phyloP scores from a whole-genome alignment of 768 basidiomycete genomes.

The Tulasnella sp. region DNA sequence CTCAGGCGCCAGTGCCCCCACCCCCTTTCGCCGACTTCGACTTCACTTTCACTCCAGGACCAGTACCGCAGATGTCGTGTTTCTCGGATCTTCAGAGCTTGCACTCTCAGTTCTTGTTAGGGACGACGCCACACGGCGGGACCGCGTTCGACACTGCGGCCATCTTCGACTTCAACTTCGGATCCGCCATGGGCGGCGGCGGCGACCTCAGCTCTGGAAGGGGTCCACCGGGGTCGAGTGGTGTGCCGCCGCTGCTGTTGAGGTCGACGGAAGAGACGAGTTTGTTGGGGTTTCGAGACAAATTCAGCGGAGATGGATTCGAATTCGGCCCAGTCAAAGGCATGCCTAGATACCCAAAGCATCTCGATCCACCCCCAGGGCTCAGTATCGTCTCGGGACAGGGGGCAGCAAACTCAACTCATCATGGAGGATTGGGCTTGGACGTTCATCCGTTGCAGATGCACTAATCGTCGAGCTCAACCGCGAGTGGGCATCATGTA shows the following conservation, averaged over 20 bases:
- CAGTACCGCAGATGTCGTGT: neutral
- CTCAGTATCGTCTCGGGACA: neutral
- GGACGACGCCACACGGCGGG: neutral
- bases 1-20: neutral
- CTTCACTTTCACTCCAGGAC: conserved; percentile 22
- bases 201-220: neutral
- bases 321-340: conserved; percentile 55
- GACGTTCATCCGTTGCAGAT: neutral
- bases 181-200: neutral
- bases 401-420: neutral
- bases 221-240: neutral
- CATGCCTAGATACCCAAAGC: conserved; percentile 35
- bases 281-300: conserved; percentile 80
- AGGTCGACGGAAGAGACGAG: conserved; percentile 77
- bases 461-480: neutral
- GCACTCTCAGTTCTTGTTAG: neutral
- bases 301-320: conserved; percentile 59
- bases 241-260: conserved; percentile 53
- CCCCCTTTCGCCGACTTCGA: conserved; percentile 29
- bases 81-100: neutral
- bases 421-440: neutral
- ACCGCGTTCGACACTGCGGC: neutral
- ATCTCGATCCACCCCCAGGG: neutral
- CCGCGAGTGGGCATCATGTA: neutral
- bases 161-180: conserved; percentile 4